Evolutionary conservation across 1,284 basidiomycete species (phyloP), one percentile per base, ranked within the genome.

Genomic region (Cryptococcus sp.): DNA sequence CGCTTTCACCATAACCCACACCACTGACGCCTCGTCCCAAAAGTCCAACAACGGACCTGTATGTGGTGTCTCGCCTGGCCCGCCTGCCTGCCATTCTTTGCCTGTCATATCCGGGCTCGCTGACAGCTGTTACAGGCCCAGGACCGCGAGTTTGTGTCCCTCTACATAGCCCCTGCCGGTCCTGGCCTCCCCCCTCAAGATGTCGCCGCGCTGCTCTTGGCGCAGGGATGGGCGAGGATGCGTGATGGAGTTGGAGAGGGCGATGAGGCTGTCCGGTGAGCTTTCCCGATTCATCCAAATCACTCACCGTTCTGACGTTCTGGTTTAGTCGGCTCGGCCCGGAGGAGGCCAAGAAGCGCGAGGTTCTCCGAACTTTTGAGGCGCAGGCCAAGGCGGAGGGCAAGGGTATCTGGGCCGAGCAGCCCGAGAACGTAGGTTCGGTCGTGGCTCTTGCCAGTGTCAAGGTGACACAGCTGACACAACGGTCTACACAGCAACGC

Each of bases 151-250:
- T 79, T 78, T 51, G 77, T 73, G 6, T 70, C 66, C 16, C 57
- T 76, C 13, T 61, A 66, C 54, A 73, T 76, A 20, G 74, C 77
- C 4, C 75, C 75, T n/a, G 65, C 72, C 20, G 71, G 59, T n/a
- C 73, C 74, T 18, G 77, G 77, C n/a, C 69, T 70, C 55, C 69
- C 75, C 11, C 73, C 77, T 33, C 72, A 73, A 46, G 91, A 96
- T 70, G 77, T 97, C 28, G 83, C 87, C 5, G 82, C 83, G 15
- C 87, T 94, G 71, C 79, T 96, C 24, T 82, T 98, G 45, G 84
- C 83, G 65, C 84, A 83, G 56, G 95, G 95, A 23, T 97, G 92
- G 91, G 91, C 86, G 21, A 94, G 89, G 77, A 80, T 94, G 50
- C 91, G 96, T 76, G 95, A 98, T 64, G 80, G 68, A 23, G 76